These are phyloP conservation scores for Cystobasidium sp. DNA, from an alignment of 1,284 basidiomycete genomes.

Conservation along the genomic window DNA sequence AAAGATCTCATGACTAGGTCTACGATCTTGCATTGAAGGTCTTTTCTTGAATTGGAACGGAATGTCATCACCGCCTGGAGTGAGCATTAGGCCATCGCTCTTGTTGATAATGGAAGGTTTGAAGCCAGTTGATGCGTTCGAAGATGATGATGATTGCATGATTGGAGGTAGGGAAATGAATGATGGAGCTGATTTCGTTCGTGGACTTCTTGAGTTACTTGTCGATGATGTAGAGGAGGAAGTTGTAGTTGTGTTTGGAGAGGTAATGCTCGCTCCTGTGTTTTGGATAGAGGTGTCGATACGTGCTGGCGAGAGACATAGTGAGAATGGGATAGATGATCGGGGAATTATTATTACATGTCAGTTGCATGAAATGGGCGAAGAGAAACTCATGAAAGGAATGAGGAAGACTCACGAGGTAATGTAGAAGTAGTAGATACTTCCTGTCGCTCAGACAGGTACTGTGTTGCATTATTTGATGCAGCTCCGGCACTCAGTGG, in stretches of 20 bases:
- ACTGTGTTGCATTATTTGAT: background rate
- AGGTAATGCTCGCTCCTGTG: no score
- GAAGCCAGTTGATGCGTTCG: background rate
- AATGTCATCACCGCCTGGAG: conserved; percentile 34
- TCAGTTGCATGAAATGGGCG: no score
- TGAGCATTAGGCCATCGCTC: conserved; percentile 27
- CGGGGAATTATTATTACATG: no score
- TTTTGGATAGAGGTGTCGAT: no score
- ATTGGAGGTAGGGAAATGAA: conserved; percentile 27
- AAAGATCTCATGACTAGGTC: conserved; percentile 12
- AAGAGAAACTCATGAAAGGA: background rate
- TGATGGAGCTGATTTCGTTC: conserved; percentile 9
- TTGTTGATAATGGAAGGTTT: background rate
- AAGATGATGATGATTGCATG: background rate
- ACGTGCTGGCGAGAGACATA: no score
- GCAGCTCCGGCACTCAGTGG: background rate
- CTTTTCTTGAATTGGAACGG: conserved; percentile 39
- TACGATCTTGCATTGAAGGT: conserved; percentile 11
- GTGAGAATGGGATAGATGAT: no score
- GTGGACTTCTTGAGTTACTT: background rate
- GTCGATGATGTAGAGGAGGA: background rate
- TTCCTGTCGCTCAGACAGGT: background rate
- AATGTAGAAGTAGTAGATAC: background rate
- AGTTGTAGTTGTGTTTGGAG: background rate
- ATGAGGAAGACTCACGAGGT: background rate